Base-by-base conservation (phyloP, 2,329 filamentous ascomycete genomes). In the Arthrobotrys sinensis region DNA sequence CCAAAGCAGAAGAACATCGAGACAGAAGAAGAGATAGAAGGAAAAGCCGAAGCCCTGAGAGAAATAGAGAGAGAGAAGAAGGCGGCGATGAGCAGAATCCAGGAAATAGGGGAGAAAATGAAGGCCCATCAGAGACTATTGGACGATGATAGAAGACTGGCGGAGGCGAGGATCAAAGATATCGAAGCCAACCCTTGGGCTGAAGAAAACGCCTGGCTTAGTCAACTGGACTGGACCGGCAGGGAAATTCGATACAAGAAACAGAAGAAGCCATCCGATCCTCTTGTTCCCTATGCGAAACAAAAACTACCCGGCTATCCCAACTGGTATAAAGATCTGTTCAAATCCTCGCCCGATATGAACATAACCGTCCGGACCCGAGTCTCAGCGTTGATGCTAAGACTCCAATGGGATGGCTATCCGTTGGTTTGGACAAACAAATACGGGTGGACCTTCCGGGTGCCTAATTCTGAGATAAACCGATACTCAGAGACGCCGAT, bases 251-350 rank as follows among this genome's bases (percentile, higher is more conserved):
- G 90, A 83, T 92, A 91, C 2, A 97, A 96, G 86, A 94, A 92
- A 85, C 97, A 97, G 84, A 87, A 92, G 1, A 88, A 93, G 52
- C 93, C 91, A 8, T 64, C 62, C 10, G 75, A 78, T 12, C 75
- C 75, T 50, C 75, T 78, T 4, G 53, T 78, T 21, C 75, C 75
- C 34, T 92, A 91, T 6, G 91, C 91, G 10, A 88, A 92, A 53
- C 96, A 99, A 83, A 99, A 98, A 87, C 93, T 92, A 85, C 94
- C 95, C 0, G 96, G 96, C 12, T 96, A 93, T 92, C 96, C 96
- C 0, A 88, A 92, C 80, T 99, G 96, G 96, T 99, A 97, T 85
- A 97, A 96, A 82, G 93, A 94, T 83, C 86, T 99, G 0, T 97
- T 96, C 81, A 93, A 90, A 71, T 91, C 85, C 24, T 89, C 90